Percentiles rank a stretch among this genome's conserved stretches.
Conservation (phyloP, 768 basidiomycete genomes). For the Termitomyces titanicus region DNA sequence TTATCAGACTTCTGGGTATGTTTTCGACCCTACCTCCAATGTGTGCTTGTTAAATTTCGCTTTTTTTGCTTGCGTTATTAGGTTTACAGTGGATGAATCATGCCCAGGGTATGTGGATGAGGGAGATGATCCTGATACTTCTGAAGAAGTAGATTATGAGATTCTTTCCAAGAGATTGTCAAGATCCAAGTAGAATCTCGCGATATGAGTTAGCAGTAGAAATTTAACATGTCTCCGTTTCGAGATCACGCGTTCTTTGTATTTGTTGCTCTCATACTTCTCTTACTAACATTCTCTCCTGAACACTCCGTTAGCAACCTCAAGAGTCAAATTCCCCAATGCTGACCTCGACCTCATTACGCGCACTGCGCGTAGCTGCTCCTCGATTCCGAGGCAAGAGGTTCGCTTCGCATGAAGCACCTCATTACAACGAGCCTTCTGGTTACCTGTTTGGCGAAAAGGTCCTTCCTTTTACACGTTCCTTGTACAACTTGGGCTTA, state of each 20-base stretch:
- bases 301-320: constrained; percentile 7
- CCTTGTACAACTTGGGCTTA: background rate
- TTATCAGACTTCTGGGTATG: constrained; percentile 55
- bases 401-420: constrained; percentile 71
- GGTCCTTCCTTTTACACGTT: constrained; percentile 38
- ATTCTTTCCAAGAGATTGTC: constrained; percentile 35
- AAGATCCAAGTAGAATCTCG: background rate
- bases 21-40: background rate
- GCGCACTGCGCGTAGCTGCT: constrained; percentile 37
- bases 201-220: background rate
- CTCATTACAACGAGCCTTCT: constrained; percentile 85
- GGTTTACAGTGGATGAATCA: constrained; percentile 49
- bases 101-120: constrained; percentile 42
- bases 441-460: constrained; percentile 89
- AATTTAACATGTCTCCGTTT: background rate
- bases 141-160: constrained; percentile 38
- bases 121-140: constrained; percentile 25
- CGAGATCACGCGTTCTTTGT: constrained; percentile 10
- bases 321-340: constrained; percentile 22
- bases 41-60: background rate
- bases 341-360: constrained; percentile 47
- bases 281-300: constrained; percentile 6
- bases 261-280: constrained; percentile 14
- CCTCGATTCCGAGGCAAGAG: constrained; percentile 39
- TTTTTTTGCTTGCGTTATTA: constrained; percentile 18